A percentile compares a stretch with the other conserved stretches of the same genome.
These are phyloP conservation scores for Aspergillus neoniger DNA, from an alignment of 2,329 filamentous ascomycete species.

Conservation along the genomic window DNA sequence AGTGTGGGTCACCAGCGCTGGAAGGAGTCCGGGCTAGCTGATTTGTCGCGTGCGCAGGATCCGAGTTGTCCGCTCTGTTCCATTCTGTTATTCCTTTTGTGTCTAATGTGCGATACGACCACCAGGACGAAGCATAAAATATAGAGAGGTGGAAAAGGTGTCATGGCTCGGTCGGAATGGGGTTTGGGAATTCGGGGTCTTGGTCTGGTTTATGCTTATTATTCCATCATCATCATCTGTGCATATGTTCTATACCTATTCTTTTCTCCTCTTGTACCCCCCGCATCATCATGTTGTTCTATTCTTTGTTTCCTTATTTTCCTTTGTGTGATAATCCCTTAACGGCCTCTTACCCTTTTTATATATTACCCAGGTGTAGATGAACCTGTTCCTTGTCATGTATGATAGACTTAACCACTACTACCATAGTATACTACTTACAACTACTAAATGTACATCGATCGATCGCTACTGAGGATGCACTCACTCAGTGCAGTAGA, in stretches of 20 bases:
- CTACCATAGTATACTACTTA: background rate
- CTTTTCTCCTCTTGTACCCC: background rate
- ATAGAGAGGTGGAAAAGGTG: conserved; percentile 26
- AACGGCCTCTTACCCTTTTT: background rate
- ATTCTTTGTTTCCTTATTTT: conserved; percentile 1
- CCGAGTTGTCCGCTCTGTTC: conserved; percentile 11
- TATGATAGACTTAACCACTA: conserved; percentile 14
- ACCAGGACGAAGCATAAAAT: conserved; percentile 28
- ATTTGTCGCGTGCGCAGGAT: conserved; percentile 20
- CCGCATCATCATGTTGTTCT: background rate
- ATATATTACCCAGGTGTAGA: conserved; percentile 10
- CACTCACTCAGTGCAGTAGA: too few species aligned
- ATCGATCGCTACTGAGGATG: background rate
- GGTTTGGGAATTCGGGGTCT: conserved; percentile 24
- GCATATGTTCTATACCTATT: conserved; percentile 10
- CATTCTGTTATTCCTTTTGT: conserved; percentile 17
- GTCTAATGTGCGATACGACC: conserved; percentile 25
- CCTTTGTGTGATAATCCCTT: background rate
- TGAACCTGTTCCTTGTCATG: conserved; percentile 9
- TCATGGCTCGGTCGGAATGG: conserved; percentile 24
- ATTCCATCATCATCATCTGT: conserved; percentile 1
- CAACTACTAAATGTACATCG: background rate
- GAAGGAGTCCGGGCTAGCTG: conserved; percentile 29
- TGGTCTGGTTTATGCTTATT: conserved; percentile 11
- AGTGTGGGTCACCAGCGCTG: conserved; percentile 25